Base-by-base conservation (phyloP, 768 basidiomycete species). In the Leccinellum albellum region DNA sequence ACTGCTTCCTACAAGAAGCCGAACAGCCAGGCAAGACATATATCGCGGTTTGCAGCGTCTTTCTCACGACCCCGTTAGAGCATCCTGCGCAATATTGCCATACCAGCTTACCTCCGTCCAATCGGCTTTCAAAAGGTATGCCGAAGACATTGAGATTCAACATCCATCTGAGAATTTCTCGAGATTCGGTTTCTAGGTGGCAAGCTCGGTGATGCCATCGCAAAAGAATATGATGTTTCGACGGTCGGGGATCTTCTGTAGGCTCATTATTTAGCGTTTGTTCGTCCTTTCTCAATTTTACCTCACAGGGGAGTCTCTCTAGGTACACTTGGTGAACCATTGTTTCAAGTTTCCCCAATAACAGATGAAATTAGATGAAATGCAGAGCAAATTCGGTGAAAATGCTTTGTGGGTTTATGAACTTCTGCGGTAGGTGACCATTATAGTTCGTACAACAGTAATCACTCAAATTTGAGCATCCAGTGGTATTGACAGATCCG, bases 101-200 rank as follows among this genome's bases (percentile, higher is more conserved):
- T 96, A 33, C 87, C 94, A 1, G 80, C 82, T 50, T 99, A 95
- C 70, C 77, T 98, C 48, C 78, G 77, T 37, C 91, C 94, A 3
- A 78, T 98, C 71, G 76, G 82, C n/a, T 98, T 98, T 66, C 91
- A 91, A 60, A 94, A 94, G 80, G 89, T 86, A 59, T 46, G 66
- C 29, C 31, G 3, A 15, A 53, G 28, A 5, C 44, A 33, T 50
- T 40, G 37, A 56, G 42, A 48, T 35, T 14, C 23, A 15, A 15
- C 23, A 47, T 12, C 32, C 47, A 12, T 45, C 53, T 57, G 24
- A 69, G 26, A 12, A 37, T 42, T 21, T 40, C 14, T 63, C 17
- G 8, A 94, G 92, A 98, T 99, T 67, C 84, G 97, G 12, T 92
- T 91, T 63, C 77, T 99, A 0, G 97, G 97, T 3, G 97, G 97